Conservation (phyloP, 2,329 filamentous ascomycete genomes). For the Fusarium poae region DNA sequence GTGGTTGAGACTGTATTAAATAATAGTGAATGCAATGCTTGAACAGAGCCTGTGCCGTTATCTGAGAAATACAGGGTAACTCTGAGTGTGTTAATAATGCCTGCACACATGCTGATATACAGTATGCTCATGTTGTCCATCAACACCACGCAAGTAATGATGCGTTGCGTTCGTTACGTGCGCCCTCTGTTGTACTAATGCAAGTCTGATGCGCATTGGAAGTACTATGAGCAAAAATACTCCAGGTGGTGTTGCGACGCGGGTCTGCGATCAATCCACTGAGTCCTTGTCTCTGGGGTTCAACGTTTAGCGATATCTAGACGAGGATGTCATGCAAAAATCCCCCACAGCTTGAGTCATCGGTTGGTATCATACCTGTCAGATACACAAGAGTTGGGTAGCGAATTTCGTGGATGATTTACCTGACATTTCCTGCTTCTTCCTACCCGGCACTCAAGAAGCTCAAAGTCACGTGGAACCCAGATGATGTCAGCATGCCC, state of each 20-base stretch:
- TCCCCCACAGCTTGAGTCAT: neutral
- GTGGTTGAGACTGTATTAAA: neutral
- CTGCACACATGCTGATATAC: slow-evolving; percentile 3
- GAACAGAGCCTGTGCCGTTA: slow-evolving; percentile 17
- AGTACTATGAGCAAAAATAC: neutral
- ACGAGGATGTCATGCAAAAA: neutral
- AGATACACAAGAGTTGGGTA: neutral
- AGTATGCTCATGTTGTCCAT: slow-evolving; percentile 5
- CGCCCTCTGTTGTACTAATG: slow-evolving; percentile 18
- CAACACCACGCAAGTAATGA: slow-evolving; percentile 9
- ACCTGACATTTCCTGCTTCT: neutral
- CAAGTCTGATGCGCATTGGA: slow-evolving; percentile 31
- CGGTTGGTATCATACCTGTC: neutral
- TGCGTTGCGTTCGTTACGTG: neutral
- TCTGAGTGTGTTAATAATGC: slow-evolving; percentile 11
- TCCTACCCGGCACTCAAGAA: neutral
- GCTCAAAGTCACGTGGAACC: slow-evolving; percentile 25
- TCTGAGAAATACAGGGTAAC: slow-evolving; percentile 38
- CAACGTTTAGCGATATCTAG: slow-evolving; percentile 9
- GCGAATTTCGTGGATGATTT: neutral
- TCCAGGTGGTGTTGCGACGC: slow-evolving; percentile 1
- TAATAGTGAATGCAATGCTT: slow-evolving; percentile 2
- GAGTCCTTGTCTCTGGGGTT: slow-evolving; percentile 8
- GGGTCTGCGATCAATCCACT: neutral
- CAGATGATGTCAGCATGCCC: slow-evolving; percentile 41